Base-by-base conservation (phyloP, 73 alveolate genomes). In the Paraurostyla sp. region DNA sequence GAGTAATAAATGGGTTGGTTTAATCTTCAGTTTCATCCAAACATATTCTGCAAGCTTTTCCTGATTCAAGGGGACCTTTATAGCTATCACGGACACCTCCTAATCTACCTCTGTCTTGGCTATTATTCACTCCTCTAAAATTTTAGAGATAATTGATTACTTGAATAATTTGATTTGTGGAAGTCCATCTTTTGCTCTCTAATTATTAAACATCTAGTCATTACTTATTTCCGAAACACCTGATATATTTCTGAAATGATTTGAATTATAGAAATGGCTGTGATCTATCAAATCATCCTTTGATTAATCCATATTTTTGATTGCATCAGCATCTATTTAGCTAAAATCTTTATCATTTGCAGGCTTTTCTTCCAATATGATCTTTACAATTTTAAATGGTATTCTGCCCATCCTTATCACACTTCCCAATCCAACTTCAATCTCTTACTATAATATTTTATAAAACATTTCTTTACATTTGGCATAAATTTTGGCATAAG, bases 41-140 rank as follows among this genome's bases (percentile, higher is more conserved):
- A 50, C 95, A 90, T 16, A 90, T 90, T 54, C 95, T 32, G 92
- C 95, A 90, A 29, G 83, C 86, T 42, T 48, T 46, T 9, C 82
- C 82, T 16, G 80, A 40, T 23, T 83, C 92, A 13, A 49, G 27
- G 6, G 80, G 80, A 6, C 78, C 80, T 73, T 73, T 73, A 51
- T 20, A 4, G 46, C 15, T 45, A 23, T 73, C 86, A 16, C 15
- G 42, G 4, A 73, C 36, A 7, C 86, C 86, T 23, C 86, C 86
- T n/a, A n/a, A n/a, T n/a, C n/a, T n/a, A n/a, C n/a, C n/a, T n/a
- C n/a, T n/a, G n/a, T n/a, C n/a, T n/a, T n/a, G n/a, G n/a, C n/a
- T n/a, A n/a, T n/a, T n/a, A n/a, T n/a, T n/a, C n/a, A n/a, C n/a
- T n/a, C n/a, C n/a, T n/a, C n/a, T n/a, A n/a, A n/a, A n/a, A n/a